Evolutionary conservation across 768 basidiomycete species (phyloP), one percentile per base, ranked within the genome.

Genomic region (Mycena pura): DNA sequence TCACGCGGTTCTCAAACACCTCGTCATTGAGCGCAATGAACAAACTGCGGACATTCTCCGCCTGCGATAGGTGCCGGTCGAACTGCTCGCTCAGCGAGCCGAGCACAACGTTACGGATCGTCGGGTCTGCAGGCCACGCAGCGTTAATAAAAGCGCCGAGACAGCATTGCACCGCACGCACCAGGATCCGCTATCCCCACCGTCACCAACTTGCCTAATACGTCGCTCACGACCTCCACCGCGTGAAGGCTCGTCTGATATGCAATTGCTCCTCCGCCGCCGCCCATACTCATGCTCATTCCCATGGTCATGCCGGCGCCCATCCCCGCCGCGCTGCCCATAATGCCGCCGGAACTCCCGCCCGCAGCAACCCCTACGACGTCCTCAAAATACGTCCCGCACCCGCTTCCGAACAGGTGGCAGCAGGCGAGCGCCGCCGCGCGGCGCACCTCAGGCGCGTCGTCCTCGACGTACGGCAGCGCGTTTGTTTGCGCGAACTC

Each of bases 11-110:
- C 51, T 91, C 90, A 75, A 96, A 98, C 9, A 92, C 90, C 72
- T 99, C 97, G 68, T 99, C 97, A 69, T 99, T 99, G 40, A 99
- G 83, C 0, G 96, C 97, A 64, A 99, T 94, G 78, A 99, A 99
- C n/a, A 99, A 80, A 13, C 93, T 95, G 13, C 96, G 87, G n/a
- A 99, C 95, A 70, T 98, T 96, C 76, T 99, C 97, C 0, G 96
- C 95, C 75, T 99, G 97, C 2, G 97, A 92, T 13, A 99, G 85
- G 71, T 99, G 96, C 62, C 94, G 92, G 72, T 99, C 97, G 64
- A 99, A 99, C 31, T 93, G 88, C 66, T 96, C 93, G 70, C 96
- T 93, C 25, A 99, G 80, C 8, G 89, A 66, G 6, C 60, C 64
- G 0, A 66, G 64, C 28, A 89, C 3, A 86, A 86, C 54, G n/a